phyloP scores from a whole-genome alignment of 306 rosid species.

The Citrullus amarus region DNA sequence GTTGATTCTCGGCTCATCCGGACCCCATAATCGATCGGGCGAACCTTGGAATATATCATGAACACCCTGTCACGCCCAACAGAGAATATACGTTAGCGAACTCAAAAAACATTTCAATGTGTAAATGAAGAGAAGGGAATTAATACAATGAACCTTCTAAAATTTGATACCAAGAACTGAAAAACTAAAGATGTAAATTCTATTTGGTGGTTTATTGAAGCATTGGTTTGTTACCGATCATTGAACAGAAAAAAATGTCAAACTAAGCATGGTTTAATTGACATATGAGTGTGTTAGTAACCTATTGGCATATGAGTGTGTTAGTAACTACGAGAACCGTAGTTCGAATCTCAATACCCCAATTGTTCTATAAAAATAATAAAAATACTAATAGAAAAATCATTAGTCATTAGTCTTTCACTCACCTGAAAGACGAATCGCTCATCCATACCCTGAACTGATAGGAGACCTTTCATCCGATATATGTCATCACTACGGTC shows the following conservation, averaged over 20 bases:
- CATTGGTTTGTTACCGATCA: neutral
- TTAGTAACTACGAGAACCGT: too few relatives aligned
- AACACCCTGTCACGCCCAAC: constrained; percentile 59
- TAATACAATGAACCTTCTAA: neutral
- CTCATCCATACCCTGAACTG: constrained; percentile 84
- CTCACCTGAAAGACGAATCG: constrained; percentile 96
- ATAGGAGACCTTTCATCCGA: constrained; percentile 89
- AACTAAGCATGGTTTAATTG: too few relatives aligned
- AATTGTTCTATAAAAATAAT: too few relatives aligned
- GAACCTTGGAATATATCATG: constrained; percentile 98
- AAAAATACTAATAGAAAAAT: neutral
- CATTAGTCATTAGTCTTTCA: neutral
- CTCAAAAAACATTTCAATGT: neutral
- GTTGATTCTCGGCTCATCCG: constrained; percentile 65
- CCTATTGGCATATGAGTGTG: too few relatives aligned
- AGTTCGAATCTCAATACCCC: too few relatives aligned
- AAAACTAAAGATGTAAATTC: neutral
- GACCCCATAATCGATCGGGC: constrained; percentile 86
- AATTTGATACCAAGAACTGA: neutral
- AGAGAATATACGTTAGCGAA: neutral
- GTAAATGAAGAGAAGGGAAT: neutral
- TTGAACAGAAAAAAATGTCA: neutral
- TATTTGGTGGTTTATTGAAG: neutral
- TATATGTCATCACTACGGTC: constrained; percentile 88
- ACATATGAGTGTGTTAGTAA: too few relatives aligned